phyloP scores from a whole-genome alignment of 2,329 filamentous ascomycete species.

The Penicillium sumatraense region DNA sequence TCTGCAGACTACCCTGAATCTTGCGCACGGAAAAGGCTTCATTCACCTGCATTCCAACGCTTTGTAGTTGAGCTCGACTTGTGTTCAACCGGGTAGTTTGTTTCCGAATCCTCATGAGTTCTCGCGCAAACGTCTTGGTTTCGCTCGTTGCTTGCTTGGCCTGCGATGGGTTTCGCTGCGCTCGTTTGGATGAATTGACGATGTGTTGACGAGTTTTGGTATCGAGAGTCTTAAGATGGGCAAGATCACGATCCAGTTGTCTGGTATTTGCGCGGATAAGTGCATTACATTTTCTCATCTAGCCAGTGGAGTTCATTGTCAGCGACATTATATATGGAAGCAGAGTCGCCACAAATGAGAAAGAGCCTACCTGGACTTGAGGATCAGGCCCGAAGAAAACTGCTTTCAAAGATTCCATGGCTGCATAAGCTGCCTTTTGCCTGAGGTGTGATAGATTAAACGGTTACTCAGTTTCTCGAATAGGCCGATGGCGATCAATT shows the following conservation, averaged over 20 bases:
- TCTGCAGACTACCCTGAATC: conserved; percentile 89
- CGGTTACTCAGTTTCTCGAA: background rate
- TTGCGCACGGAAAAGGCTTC: conserved; percentile 94
- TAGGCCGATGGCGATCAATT: background rate
- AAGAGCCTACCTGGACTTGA: conserved; percentile 76
- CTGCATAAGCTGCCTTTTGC: conserved; percentile 14
- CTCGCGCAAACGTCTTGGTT: conserved; percentile 83
- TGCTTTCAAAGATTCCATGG: conserved; percentile 84
- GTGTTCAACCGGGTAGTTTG: conserved; percentile 76
- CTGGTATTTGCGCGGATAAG: conserved; percentile 89
- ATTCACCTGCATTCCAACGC: conserved; percentile 96
- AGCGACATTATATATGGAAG: conserved; percentile 11
- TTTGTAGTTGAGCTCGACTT: conserved; percentile 87
- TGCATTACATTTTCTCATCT: conserved; percentile 95
- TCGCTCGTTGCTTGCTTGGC: conserved; percentile 79
- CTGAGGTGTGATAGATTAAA: background rate
- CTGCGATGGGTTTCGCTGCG: conserved; percentile 77
- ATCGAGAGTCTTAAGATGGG: conserved; percentile 76
- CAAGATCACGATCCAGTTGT: conserved; percentile 92
- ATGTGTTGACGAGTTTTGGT: conserved; percentile 84
- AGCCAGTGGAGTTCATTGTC: conserved; percentile 17
- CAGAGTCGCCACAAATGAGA: background rate
- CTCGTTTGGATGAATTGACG: conserved; percentile 78
- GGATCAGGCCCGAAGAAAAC: conserved; percentile 93
- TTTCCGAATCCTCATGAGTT: conserved; percentile 82